A percentile compares a stretch with the other conserved stretches of the same genome.
phyloP scores from a whole-genome alignment of 768 basidiomycete genomes.

The Phylloporus arenicola region DNA sequence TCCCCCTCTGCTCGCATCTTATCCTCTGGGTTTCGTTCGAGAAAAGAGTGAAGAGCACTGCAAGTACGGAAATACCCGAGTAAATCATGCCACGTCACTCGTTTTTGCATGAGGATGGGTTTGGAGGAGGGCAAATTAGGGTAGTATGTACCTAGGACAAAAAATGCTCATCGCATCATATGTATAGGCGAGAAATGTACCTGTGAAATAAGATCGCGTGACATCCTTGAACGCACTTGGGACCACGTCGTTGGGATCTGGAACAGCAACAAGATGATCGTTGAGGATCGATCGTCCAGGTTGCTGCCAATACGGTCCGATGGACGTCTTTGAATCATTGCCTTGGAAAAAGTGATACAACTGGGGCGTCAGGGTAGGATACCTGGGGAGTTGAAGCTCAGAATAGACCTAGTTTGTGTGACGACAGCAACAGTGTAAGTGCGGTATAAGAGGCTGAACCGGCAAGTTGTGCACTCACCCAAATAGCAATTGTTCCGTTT shows the following conservation, averaged over 20 bases:
- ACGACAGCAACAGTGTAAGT: not conserved
- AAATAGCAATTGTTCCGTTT: slow-evolving; percentile 34
- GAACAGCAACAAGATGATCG: slow-evolving; percentile 64
- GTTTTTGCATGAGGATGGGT: slow-evolving; percentile 51
- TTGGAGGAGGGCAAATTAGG: slow-evolving; percentile 32
- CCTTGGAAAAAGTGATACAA: slow-evolving; percentile 42
- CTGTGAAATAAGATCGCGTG: slow-evolving; percentile 55
- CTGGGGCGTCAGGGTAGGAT: not conserved
- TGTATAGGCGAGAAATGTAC: slow-evolving; percentile 26
- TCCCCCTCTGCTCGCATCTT: slow-evolving; percentile 45
- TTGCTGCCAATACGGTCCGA: slow-evolving; percentile 75
- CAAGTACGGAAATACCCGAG: slow-evolving; percentile 65
- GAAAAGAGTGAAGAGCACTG: slow-evolving; percentile 65
- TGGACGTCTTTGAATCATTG: slow-evolving; percentile 42
- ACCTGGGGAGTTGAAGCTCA: not conserved
- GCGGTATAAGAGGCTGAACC: too few relatives aligned
- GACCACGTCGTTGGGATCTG: slow-evolving; percentile 39
- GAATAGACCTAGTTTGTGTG: not conserved
- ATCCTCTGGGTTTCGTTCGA: slow-evolving; percentile 61
- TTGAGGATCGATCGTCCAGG: slow-evolving; percentile 77
- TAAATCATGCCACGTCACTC: slow-evolving; percentile 60
- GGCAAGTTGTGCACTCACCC: slow-evolving; percentile 29
- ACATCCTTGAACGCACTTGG: slow-evolving; percentile 36
- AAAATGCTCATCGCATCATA: not conserved
- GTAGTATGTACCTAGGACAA: slow-evolving; percentile 35